Evolutionary conservation across 148 eudicot species (phyloP).

Genomic region (Nyssa sinensis): DNA sequence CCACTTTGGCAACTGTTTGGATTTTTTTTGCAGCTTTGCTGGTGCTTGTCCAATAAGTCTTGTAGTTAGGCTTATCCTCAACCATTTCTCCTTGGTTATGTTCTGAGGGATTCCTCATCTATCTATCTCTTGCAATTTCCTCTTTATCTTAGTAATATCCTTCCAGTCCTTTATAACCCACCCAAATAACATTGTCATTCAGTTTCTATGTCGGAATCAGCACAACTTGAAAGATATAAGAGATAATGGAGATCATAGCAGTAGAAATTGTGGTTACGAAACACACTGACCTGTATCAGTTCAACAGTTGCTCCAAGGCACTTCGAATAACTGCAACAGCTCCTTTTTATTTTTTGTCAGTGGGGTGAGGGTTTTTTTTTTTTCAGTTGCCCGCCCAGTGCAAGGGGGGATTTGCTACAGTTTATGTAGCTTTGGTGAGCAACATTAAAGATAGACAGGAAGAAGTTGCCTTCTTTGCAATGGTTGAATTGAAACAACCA

Average conservation of each 20-base stretch:
- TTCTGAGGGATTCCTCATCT: neutral
- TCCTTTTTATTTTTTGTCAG: neutral
- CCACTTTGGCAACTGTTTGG: neutral
- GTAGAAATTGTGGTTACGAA: neutral
- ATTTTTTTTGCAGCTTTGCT: too few species aligned
- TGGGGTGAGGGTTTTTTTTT: too few species aligned
- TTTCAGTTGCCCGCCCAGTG: too few species aligned
- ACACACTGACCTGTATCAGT: neutral
- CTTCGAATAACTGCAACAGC: neutral
- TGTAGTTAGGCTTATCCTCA: neutral
- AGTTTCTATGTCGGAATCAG: too few species aligned
- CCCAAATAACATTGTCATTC: too few species aligned
- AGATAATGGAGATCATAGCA: too few species aligned
- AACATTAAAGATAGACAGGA: too few species aligned
- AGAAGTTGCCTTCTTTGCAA: neutral
- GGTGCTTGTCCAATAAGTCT: neutral
- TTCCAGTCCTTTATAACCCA: neutral
- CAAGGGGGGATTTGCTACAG: too few species aligned
- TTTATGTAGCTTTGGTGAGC: too few species aligned
- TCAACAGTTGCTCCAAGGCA: neutral
- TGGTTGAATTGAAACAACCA: neutral
- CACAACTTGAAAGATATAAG: neutral
- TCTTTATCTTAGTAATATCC: neutral
- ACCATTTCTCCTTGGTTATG: neutral
- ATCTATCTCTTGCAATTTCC: neutral